Base-by-base conservation (phyloP, 495 filamentous ascomycete species). In the Sphaerosporella brunnea region DNA sequence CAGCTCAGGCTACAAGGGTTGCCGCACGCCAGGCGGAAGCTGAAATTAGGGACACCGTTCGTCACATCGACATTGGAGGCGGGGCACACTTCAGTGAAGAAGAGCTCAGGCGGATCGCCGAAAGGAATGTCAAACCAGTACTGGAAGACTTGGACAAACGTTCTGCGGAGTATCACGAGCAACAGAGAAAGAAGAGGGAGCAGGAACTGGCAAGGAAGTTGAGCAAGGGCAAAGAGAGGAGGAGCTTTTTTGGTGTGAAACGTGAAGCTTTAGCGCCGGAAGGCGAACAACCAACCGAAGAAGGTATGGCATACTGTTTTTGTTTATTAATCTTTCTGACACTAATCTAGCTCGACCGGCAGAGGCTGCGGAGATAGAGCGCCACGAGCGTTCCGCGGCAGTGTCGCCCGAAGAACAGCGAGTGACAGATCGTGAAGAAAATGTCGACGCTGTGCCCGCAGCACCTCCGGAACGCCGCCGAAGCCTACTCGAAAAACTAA, bases 71-170 rank as follows among this genome's bases (percentile, higher is more conserved):
- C 52, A 77, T 97, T 41, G 88, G 92, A 19, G 76, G 79, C 20
- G 80, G 84, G 0, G 82, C 73, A 56, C 80, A 77, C 49, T 73
- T 96, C 65, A 76, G 88, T 40, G 73, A 78, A 62, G 69, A 74
- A 2, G 84, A 84, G 41, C 72, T 97, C 34, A 79, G 95, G 47
- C 74, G 73, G 9, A 77, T 95, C 51, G 90, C 90, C 0, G 73
- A 74, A 8, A 70, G 71, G 25, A 77, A 79, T 55, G 70, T 97
- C n/a, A 82, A 84, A 62, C 90, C 90, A 15, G 74, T 90, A 0
- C 62, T 97, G n/a, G 82, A 95, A 56, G 84, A 93, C 53, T 92
- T 97, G 30, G 75, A 77, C 40, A 75, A 75, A 9, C 64, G 69
- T 45, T 74, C 79, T 37, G 56, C 73, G 28, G 45, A 48, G 23